Base-by-base conservation (phyloP, 2,329 filamentous ascomycete species). In the Pseudogymnoascus sp. region DNA sequence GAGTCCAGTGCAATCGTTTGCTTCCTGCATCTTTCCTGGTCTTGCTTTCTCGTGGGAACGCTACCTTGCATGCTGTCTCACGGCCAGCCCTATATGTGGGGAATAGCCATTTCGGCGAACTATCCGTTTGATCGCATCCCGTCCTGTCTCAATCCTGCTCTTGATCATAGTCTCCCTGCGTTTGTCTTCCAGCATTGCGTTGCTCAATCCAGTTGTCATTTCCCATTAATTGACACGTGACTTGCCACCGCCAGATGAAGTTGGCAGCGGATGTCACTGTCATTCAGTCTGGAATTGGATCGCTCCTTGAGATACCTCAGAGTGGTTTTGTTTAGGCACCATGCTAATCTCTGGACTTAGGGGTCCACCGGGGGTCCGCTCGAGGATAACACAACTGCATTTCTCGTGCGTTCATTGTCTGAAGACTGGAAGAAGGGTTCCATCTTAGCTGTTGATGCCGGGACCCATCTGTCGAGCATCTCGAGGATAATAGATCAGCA, bases 371-470 rank as follows among this genome's bases (percentile, higher is more conserved):
- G 94, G 62, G 94, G 94, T 59, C 94, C 94, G 32, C 82, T 84
- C 69, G 94, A 99, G 79, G 87, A 91, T 73, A 94, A 92, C 72
- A 88, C 90, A 22, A 97, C 93, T 0, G 90, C 91, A 2, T 85
- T 97, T 62, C 83, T 99, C 18, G 90, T 97, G 54, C 88, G 93
- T 54, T 93, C 93, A 4, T 81, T 88, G 8, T 83, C 86, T 30
- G 83, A 88, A 59, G 83, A 86, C 64, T 99, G 94, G 94, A 78
- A 81, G 57, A 88, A 86, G 68, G 87, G 89, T 47, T 97, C 91
- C 0, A 74, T 97, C 39, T 79, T 97, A 28, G 91, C 93, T n/a
- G 88, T 99, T 59, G 94, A 99, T 77, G 92, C 91, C 8, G 94
- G 94, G 57, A 90, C 92, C 32, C 89, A 97, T 72, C 82, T 99